Evolutionary conservation across 805 yeast species (phyloP).

Genomic region (Ascoidea rubescens): DNA sequence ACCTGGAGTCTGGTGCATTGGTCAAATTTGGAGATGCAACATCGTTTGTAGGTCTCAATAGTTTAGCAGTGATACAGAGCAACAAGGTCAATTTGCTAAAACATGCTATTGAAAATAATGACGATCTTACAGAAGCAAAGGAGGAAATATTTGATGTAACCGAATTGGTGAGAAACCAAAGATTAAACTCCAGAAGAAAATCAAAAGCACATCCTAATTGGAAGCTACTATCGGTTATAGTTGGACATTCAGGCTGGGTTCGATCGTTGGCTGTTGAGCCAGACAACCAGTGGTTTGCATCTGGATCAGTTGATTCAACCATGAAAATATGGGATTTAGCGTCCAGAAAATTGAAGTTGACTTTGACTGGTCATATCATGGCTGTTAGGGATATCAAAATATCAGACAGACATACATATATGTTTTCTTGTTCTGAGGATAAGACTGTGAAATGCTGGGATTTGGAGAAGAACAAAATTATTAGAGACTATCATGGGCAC

Average conservation of each 20-base stretch:
- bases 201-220: slow-evolving; percentile 41
- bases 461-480: slow-evolving; percentile 67
- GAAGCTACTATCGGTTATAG: slow-evolving; percentile 58
- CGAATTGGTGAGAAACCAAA: not conserved
- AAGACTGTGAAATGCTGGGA: slow-evolving; percentile 94
- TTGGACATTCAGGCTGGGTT: slow-evolving; percentile 93
- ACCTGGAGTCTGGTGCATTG: not conserved
- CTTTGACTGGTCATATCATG: slow-evolving; percentile 87
- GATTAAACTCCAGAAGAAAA: not conserved
- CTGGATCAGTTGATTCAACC: slow-evolving; percentile 82
- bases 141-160: not conserved
- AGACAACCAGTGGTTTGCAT: slow-evolving; percentile 78
- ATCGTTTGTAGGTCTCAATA: not conserved
- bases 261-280: slow-evolving; percentile 75
- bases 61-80: too few species aligned
- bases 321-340: slow-evolving; percentile 89
- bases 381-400: slow-evolving; percentile 66
- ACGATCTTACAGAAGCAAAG: not conserved
- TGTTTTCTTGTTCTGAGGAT: slow-evolving; percentile 89
- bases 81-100: too few species aligned
- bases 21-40: too few species aligned
- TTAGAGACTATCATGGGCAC: slow-evolving; percentile 90
- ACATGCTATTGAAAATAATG: not conserved
- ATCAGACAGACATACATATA: slow-evolving; percentile 67
- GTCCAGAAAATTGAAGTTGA: slow-evolving; percentile 48